A percentile compares a stretch with the other conserved stretches of the same genome.
Conservation (phyloP, 768 basidiomycete genomes). For the Calocera viscosa region DNA sequence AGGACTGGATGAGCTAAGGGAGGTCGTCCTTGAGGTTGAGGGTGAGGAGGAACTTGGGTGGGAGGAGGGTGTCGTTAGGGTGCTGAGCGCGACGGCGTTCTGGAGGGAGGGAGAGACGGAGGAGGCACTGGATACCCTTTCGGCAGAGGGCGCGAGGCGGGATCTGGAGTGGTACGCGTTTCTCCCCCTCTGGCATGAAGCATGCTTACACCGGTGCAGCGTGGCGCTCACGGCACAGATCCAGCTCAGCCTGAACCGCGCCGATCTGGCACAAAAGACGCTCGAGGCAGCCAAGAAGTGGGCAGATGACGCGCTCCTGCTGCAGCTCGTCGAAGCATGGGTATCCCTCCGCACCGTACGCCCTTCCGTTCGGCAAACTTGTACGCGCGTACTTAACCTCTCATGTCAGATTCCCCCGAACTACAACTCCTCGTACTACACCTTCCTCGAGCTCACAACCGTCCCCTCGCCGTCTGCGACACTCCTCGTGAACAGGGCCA, state of each 20-base stretch:
- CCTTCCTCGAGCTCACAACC: slow-evolving; percentile 1
- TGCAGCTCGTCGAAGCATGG: slow-evolving; percentile 80
- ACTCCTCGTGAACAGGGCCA: neutral
- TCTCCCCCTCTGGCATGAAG: neutral
- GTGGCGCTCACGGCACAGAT: slow-evolving; percentile 74
- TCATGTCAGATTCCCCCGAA: neutral
- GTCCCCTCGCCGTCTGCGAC: neutral
- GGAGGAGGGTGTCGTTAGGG: slow-evolving; percentile 62
- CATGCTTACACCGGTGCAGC: slow-evolving; percentile 30
- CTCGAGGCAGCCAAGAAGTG: slow-evolving; percentile 71
- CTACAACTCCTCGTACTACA: slow-evolving; percentile 4
- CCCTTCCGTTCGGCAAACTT: too few species aligned
- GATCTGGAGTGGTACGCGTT: slow-evolving; percentile 75
- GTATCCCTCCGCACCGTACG: slow-evolving; percentile 18
- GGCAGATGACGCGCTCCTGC: slow-evolving; percentile 79
- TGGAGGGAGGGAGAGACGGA: slow-evolving; percentile 72
- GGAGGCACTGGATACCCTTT: slow-evolving; percentile 83
- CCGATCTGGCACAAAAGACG: slow-evolving; percentile 76
- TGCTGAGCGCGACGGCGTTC: slow-evolving; percentile 80
- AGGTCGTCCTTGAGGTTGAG: slow-evolving; percentile 66
- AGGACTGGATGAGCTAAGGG: slow-evolving; percentile 67
- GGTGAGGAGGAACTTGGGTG: slow-evolving; percentile 44
- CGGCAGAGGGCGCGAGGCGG: slow-evolving; percentile 48
- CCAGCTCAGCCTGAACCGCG: slow-evolving; percentile 78
- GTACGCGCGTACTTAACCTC: neutral